These are phyloP conservation scores for Salix udensis DNA, from an alignment of 345 rosid species.

Conservation along the genomic window DNA sequence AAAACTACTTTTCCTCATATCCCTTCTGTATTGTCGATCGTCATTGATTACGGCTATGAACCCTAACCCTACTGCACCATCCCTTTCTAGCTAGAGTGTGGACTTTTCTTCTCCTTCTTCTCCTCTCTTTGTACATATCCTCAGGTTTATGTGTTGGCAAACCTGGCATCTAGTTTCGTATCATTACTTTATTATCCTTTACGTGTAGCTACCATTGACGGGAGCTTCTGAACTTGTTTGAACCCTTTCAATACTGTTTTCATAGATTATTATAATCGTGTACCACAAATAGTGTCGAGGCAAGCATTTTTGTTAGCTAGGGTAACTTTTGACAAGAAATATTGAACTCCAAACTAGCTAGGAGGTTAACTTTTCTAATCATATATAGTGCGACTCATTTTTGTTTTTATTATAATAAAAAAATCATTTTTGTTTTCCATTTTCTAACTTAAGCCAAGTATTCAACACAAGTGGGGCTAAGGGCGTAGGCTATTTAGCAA, in stretches of 20 bases:
- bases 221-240: not conserved
- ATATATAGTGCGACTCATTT: not conserved
- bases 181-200: not conserved
- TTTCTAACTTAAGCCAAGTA: not conserved
- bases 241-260: not conserved
- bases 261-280: not conserved
- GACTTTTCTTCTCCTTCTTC: conserved; percentile 9
- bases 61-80: conserved; percentile 3
- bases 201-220: not conserved
- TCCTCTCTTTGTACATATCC: too few species aligned
- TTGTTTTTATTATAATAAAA: too few species aligned
- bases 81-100: conserved; percentile 31
- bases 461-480: not conserved
- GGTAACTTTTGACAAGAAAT: too few species aligned
- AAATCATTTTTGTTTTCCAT: not conserved
- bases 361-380: not conserved
- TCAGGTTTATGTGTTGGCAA: not conserved
- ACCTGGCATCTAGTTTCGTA: not conserved
- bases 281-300: not conserved
- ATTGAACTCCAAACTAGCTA: not conserved
- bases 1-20: not conserved
- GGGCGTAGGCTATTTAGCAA: not conserved
- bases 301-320: not conserved
- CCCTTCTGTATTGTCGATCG: conserved; percentile 13
- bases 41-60: conserved; percentile 35